Base-by-base conservation (phyloP, 306 rosid genomes). In the Medicago arabica region DNA sequence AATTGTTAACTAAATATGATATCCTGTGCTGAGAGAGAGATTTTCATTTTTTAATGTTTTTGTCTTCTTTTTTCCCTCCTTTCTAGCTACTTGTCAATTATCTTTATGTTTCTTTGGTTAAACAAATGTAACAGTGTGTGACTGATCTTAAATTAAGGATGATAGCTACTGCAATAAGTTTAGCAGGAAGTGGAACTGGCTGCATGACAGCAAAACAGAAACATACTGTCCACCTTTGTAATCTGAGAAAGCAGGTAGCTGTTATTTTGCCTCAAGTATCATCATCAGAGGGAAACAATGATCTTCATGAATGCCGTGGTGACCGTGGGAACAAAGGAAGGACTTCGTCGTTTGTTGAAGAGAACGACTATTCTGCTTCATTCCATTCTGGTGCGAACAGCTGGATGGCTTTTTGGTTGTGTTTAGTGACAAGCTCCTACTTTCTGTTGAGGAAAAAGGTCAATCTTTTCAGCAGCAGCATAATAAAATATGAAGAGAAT, bases 371-470 rank as follows among this genome's bases (percentile, higher is more conserved):
- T 46, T 55, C 62, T 74, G 49, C 16, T 78, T 44, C 84, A 18
- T 69, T 83, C 13, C 18, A 64, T 71, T 69, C 15, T 9, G 11
- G 1, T 51, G 46, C 19, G 23, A 55, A 74, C 47, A 76, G 39
- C 47, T 80, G 41, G 71, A 12, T 81, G 74, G 39, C 40, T 49
- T 86, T 80, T 7, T 74, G 87, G 85, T 65, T 83, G 23, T 74
- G 55, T 57, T 12, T 78, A 36, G 69, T 80, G 64, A 28, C 82
- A 44, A 61, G 64, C 51, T 85, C 82, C 15, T 54, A 36, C 60
- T 71, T 72, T 55, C 25, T 69, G 23, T 67, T 65, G 12, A 21
- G 57, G 54, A 75, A 38, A 69, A 71, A 28, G 19, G 44, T 61
- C 18, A 70, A 54, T 7, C 15, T 9, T 75, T 70, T 77, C 10